A percentile compares a stretch with the other conserved stretches of the same genome.
Conservation (phyloP, 2,329 filamentous ascomycete genomes). For the Reticulascus tulasneorum region DNA sequence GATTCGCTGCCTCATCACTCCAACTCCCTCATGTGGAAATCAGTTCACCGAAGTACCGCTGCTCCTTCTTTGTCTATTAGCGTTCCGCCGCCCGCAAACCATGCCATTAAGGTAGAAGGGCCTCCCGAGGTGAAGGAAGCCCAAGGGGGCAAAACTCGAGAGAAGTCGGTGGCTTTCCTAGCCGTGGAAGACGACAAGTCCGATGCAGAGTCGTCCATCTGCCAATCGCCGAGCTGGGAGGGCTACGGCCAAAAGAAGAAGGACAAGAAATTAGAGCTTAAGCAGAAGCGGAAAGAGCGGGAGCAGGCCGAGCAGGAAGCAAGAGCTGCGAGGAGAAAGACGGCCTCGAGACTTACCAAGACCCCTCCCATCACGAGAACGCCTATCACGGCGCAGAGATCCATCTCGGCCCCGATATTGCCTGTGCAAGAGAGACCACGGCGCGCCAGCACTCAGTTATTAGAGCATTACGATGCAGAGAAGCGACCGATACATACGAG, state of each 20-base stretch:
- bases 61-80: conserved; percentile 26
- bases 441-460: conserved; percentile 6
- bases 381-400: conserved; percentile 9
- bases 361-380: conserved; percentile 21
- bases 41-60: conserved; percentile 9
- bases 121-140: conserved; percentile 16
- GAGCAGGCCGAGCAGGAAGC: conserved; percentile 31
- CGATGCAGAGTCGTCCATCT: conserved; percentile 47
- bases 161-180: conserved; percentile 37
- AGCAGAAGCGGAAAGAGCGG: conserved; percentile 38
- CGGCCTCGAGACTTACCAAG: conserved; percentile 33
- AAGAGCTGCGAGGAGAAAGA: conserved; percentile 32
- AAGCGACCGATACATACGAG: conserved; percentile 7
- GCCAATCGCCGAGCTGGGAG: conserved; percentile 61
- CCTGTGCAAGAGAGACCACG: conserved; percentile 5
- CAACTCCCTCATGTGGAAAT: too few species aligned
- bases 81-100: conserved; percentile 20
- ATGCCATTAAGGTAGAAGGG: conserved; percentile 6
- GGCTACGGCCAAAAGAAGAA: conserved; percentile 50
- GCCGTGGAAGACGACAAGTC: conserved; percentile 30
- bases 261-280: conserved; percentile 43
- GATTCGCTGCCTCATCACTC: too few species aligned
- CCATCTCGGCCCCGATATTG: conserved; percentile 7
- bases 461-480: conserved; percentile 4
- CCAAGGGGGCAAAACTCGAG: conserved; percentile 20